These are phyloP conservation scores for Kregervanrija delftensis DNA, from an alignment of 805 yeast genomes.

Conservation along the genomic window DNA sequence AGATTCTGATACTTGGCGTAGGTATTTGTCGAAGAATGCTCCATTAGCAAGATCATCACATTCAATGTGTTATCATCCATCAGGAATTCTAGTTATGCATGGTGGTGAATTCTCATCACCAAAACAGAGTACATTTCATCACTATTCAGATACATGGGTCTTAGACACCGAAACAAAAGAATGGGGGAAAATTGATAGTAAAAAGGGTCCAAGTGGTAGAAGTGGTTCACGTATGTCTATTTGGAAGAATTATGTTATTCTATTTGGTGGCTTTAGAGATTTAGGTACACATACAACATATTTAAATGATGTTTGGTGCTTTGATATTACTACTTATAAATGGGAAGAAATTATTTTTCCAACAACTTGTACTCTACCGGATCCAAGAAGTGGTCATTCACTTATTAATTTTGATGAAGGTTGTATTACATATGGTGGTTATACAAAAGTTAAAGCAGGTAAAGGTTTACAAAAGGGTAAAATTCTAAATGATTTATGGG, in stretches of 20 bases:
- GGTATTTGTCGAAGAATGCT: slow-evolving; percentile 69
- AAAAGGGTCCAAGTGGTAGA: slow-evolving; percentile 69
- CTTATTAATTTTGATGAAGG: slow-evolving; percentile 73
- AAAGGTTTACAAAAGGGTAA: slow-evolving; percentile 90
- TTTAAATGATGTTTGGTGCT: slow-evolving; percentile 82
- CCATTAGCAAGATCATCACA: slow-evolving; percentile 94
- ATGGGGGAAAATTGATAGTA: slow-evolving; percentile 81
- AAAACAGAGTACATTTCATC: slow-evolving; percentile 91
- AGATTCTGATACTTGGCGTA: slow-evolving; percentile 78
- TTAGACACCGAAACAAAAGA: slow-evolving; percentile 78
- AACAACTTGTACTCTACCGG: slow-evolving; percentile 72
- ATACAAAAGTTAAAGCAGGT: slow-evolving; percentile 84
- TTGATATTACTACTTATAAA: slow-evolving; percentile 81
- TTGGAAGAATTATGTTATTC: slow-evolving; percentile 84
- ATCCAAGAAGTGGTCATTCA: slow-evolving; percentile 91
- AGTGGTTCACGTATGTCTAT: slow-evolving; percentile 87
- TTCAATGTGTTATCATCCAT: slow-evolving; percentile 88
- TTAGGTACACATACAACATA: slow-evolving; percentile 79
- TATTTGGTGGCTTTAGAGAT: slow-evolving; percentile 93
- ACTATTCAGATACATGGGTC: slow-evolving; percentile 94
- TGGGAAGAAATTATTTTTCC: slow-evolving; percentile 92
- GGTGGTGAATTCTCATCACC: slow-evolving; percentile 98
- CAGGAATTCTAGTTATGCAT: slow-evolving; percentile 77
- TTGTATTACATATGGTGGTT: slow-evolving; percentile 86
- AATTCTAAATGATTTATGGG: slow-evolving; percentile 80